These are phyloP conservation scores for Penicillium samsonianum DNA, from an alignment of 495 filamentous ascomycete species.

Conservation along the genomic window DNA sequence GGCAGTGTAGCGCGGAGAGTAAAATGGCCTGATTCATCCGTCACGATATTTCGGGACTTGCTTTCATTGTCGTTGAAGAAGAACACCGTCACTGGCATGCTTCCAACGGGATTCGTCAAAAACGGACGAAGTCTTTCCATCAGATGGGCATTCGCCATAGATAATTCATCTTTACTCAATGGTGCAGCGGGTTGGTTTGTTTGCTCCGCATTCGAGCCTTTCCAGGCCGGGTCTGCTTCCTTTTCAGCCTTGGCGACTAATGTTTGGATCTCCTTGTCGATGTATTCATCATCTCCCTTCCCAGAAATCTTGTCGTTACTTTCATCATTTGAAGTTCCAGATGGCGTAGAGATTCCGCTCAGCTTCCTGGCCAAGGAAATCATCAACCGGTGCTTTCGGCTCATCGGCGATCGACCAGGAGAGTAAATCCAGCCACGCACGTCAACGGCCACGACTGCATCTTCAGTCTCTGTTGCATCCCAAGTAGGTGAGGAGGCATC, in stretches of 20 bases:
- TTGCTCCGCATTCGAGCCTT: conserved; percentile 35
- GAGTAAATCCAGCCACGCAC: conserved; percentile 92
- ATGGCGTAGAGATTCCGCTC: conserved; percentile 76
- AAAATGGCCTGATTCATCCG: conserved; percentile 89
- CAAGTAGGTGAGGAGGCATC: conserved; percentile 52
- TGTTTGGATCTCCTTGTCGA: conserved; percentile 69
- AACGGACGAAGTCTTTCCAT: conserved; percentile 89
- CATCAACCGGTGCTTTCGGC: conserved; percentile 79
- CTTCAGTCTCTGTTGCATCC: conserved; percentile 69
- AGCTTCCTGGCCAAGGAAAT: conserved; percentile 80
- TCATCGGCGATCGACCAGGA: conserved; percentile 84
- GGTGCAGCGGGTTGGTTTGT: conserved; percentile 45
- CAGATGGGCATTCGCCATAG: conserved; percentile 78
- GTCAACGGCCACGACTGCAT: conserved; percentile 83
- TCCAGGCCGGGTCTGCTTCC: conserved; percentile 68
- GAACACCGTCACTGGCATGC: conserved; percentile 79
- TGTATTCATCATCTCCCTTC: conserved; percentile 57
- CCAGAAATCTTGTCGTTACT: conserved; percentile 24
- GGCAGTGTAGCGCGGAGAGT: conserved; percentile 70
- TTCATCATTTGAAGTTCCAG: conserved; percentile 33
- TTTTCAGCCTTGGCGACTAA: conserved; percentile 69
- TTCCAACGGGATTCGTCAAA: conserved; percentile 73
- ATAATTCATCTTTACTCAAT: conserved; percentile 69
- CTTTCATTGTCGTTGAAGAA: conserved; percentile 84
- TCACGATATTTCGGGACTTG: conserved; percentile 74